These are phyloP conservation scores for Agaricus sinodeliciosus DNA, from an alignment of 768 basidiomycete species.

Conservation along the genomic window DNA sequence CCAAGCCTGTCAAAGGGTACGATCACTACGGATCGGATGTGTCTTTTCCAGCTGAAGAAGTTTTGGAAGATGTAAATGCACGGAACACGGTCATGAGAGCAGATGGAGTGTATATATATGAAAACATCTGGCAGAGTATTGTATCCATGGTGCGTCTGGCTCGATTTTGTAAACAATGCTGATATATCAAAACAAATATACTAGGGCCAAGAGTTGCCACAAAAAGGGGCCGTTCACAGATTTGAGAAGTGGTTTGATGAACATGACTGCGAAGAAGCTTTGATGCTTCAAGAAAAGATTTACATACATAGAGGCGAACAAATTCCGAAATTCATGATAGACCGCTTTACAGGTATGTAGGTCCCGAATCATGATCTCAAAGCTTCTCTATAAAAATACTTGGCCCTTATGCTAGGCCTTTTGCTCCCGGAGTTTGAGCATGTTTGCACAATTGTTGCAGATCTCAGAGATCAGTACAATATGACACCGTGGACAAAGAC, in stretches of 20 bases:
- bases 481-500: background rate
- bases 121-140: background rate
- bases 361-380: background rate
- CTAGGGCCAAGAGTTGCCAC: background rate
- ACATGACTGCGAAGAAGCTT: background rate
- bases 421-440: background rate
- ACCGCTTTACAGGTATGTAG: background rate
- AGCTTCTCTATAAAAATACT: background rate
- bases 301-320: background rate
- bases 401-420: background rate
- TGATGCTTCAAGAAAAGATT: background rate
- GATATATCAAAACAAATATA: background rate
- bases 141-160: background rate
- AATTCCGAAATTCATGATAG: background rate
- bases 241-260: background rate
- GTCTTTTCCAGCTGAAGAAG: background rate
- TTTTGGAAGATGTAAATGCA: background rate
- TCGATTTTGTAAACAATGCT: background rate
- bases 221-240: background rate
- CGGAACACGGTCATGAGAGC: background rate
- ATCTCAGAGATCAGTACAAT: background rate
- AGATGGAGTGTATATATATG: background rate
- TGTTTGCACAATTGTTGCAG: background rate
- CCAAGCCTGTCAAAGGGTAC: constrained; percentile 1
- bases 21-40: constrained; percentile 1